These are phyloP conservation scores for Triticum dicoccoides DNA, from an alignment of 176 grass and related monocot genomes.

Conservation along the genomic window DNA sequence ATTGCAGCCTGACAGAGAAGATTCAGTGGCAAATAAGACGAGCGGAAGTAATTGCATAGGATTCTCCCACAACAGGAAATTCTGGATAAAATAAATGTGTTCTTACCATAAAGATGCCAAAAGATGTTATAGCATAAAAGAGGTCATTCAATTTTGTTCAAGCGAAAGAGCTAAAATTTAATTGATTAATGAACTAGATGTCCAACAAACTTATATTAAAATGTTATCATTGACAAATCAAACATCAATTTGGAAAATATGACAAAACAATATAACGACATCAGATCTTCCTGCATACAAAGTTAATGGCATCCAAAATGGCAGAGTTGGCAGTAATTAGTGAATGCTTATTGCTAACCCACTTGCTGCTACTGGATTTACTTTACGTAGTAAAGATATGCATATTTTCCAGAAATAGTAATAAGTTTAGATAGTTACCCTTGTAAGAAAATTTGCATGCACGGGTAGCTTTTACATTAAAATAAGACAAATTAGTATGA, in stretches of 20 bases:
- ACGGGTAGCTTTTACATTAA: not conserved
- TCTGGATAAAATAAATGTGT: not conserved
- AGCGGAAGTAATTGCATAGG: not conserved
- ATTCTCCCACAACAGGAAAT: slow-evolving; percentile 4
- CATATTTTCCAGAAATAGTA: not conserved
- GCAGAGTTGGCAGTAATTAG: not conserved
- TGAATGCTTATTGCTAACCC: not conserved
- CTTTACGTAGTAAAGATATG: not conserved
- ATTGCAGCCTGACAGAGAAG: slow-evolving; percentile 69
- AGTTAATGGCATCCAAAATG: slow-evolving; percentile 25
- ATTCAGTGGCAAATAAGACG: slow-evolving; percentile 16
- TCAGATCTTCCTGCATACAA: not conserved
- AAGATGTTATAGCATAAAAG: not conserved
- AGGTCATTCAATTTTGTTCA: not conserved
- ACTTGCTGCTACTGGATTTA: not conserved
- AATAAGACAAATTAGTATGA: slow-evolving; percentile 17
- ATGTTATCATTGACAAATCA: not conserved
- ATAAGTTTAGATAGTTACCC: not conserved
- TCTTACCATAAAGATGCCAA: not conserved
- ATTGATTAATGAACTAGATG: not conserved
- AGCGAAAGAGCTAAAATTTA: not conserved
- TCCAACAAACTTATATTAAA: not conserved
- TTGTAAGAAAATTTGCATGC: not conserved
- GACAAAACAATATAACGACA: slow-evolving; percentile 3
- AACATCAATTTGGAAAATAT: not conserved